Percentiles rank a stretch among this genome's conserved stretches.
phyloP scores from a whole-genome alignment of 352 stramenopile species.

The Phytophthora melonis region DNA sequence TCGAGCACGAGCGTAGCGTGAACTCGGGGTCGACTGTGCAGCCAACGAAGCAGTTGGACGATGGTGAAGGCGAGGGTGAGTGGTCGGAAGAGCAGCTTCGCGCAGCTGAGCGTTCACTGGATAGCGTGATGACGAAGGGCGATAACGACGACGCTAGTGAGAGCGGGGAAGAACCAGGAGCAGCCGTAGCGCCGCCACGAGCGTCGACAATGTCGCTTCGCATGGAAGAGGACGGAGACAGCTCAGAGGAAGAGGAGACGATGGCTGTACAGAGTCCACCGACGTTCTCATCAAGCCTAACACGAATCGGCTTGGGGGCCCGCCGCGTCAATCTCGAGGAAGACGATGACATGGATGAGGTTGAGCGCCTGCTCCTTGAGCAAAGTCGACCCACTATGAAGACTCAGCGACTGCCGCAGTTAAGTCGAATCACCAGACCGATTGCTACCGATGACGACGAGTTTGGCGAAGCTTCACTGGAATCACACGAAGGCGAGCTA shows the following conservation, averaged over 20 bases:
- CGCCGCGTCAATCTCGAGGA: slow-evolving; percentile 32
- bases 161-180: neutral
- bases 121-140: too few species aligned
- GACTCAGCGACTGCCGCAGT: neutral
- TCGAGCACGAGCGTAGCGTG: too few species aligned
- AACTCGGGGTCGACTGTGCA: too few species aligned
- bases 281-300: slow-evolving; percentile 8
- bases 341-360: slow-evolving; percentile 45
- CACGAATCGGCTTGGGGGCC: slow-evolving; percentile 19
- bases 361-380: slow-evolving; percentile 33
- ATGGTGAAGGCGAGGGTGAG: too few species aligned
- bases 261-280: slow-evolving; percentile 11
- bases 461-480: slow-evolving; percentile 12
- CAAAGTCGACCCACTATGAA: slow-evolving; percentile 22
- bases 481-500: slow-evolving; percentile 15
- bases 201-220: neutral
- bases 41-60: too few species aligned
- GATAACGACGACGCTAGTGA: slow-evolving; percentile 1
- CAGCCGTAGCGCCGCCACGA: neutral
- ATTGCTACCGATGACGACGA: slow-evolving; percentile 18
- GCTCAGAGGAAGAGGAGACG: slow-evolving; percentile 37
- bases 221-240: slow-evolving; percentile 28
- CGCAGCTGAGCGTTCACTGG: too few species aligned
- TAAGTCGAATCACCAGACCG: neutral
- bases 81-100: too few species aligned